Conservation (phyloP, 768 basidiomycete genomes). For the Lactarius tabidus region DNA sequence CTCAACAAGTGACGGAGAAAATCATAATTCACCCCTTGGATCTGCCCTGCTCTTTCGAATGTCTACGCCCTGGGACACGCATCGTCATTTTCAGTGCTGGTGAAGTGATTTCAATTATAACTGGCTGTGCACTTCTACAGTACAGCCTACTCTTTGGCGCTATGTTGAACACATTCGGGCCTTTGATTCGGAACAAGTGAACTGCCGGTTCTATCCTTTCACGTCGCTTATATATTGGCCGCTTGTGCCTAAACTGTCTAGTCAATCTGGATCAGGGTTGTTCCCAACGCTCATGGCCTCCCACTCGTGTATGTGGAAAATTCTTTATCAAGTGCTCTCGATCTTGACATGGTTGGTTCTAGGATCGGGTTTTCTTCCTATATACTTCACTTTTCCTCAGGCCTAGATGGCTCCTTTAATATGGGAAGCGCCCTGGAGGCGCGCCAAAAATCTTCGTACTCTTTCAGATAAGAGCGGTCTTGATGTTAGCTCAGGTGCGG, state of each 20-base stretch:
- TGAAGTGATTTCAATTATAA: too few species aligned
- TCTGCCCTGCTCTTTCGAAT: too few species aligned
- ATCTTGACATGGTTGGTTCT: neutral
- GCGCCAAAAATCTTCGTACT: neutral
- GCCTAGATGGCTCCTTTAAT: conserved; percentile 17
- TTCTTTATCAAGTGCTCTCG: neutral
- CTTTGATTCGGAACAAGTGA: neutral
- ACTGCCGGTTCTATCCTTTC: neutral
- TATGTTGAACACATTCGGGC: neutral
- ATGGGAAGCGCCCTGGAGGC: conserved; percentile 10
- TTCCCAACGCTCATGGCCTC: neutral
- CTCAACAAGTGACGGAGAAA: too few species aligned
- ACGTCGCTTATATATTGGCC: too few species aligned
- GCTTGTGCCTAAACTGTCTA: too few species aligned
- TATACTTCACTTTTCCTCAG: neutral
- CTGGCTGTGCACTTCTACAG: too few species aligned
- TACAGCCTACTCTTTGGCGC: neutral
- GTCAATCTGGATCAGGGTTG: neutral
- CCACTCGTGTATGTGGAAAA: neutral
- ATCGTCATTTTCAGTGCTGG: too few species aligned
- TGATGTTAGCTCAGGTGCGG: conserved; percentile 7
- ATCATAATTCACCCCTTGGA: too few species aligned
- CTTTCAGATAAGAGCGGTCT: neutral
- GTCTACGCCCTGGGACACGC: too few species aligned
- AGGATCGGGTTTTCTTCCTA: neutral